These are phyloP conservation scores for Amniculicola lignicola DNA, from an alignment of 495 filamentous ascomycete genomes.

Conservation along the genomic window DNA sequence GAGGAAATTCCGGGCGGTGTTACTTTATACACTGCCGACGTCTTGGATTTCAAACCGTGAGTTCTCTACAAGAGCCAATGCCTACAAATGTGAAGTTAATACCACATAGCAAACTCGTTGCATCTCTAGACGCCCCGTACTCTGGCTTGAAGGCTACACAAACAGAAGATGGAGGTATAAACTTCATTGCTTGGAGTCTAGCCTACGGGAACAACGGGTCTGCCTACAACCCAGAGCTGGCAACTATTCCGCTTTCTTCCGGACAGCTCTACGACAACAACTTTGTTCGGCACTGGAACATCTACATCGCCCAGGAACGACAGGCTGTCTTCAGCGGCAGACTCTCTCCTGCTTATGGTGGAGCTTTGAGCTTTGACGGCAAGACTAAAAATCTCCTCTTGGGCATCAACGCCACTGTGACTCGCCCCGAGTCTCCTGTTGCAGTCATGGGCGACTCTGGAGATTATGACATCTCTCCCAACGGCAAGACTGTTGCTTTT, in stretches of 20 bases:
- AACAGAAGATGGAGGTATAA: conserved; percentile 29
- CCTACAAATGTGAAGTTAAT: background rate
- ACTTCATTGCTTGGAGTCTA: conserved; percentile 44
- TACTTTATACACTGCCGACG: conserved; percentile 45
- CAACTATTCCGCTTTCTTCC: conserved; percentile 53
- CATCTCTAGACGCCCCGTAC: conserved; percentile 28
- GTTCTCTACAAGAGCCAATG: background rate
- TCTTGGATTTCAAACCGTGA: conserved; percentile 12
- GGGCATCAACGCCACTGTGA: conserved; percentile 43
- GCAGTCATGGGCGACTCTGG: conserved; percentile 57
- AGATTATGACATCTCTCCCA: conserved; percentile 57
- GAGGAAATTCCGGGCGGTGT: conserved; percentile 45
- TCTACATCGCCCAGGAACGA: conserved; percentile 53
- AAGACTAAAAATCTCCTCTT: conserved; percentile 47
- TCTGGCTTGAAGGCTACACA: conserved; percentile 31
- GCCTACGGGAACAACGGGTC: conserved; percentile 57
- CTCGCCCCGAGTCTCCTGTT: conserved; percentile 47
- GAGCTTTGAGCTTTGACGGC: conserved; percentile 12
- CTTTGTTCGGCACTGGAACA: conserved; percentile 78
- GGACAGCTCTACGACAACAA: conserved; percentile 67
- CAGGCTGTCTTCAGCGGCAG: conserved; percentile 49
- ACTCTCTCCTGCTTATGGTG: conserved; percentile 34
- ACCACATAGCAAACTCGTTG: conserved; percentile 13
- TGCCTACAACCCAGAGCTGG: conserved; percentile 59
- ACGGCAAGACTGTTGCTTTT: conserved; percentile 61